Evolutionary conservation across 345 rosid genomes (phyloP), one percentile per base, ranked within the genome.

Genomic region (Boechera retrofracta): DNA sequence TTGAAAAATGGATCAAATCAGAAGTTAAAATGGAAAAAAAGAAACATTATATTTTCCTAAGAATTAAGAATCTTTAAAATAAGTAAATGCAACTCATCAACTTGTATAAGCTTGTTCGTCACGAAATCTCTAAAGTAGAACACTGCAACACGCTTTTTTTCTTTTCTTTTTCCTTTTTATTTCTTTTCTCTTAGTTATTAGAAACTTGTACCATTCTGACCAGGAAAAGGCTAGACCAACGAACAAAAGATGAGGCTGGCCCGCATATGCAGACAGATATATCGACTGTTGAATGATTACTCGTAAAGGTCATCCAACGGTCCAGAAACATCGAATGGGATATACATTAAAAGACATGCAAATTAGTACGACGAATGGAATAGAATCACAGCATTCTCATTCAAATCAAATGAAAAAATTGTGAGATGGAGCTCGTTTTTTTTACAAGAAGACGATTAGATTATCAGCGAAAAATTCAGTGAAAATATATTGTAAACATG

Each of bases 41-140:
- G 7, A 58, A 48, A 35, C 16, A 49, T 21, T 18, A 5, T 35
- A 32, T 32, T 33, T 33, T 48, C 48, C 33, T 35, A 41, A 28
- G 13, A 52, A 57, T 44, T 59, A 39, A 48, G 47, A 45, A 45
- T 45, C 18, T 45, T 45, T 45, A 15, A 15, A 45, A 15, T 15
- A 15, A 47, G 54, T 49, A 16, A 49, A 18, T 49, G 38, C 39
- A 32, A 65, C 65, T 44, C 35, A 52, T 63, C 70, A 52, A 73
- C 26, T 63, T 68, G 74, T 60, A 31, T 44, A 62, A 45, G 16
- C 75, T 56, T 71, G 60, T 71, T 77, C 15, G 10, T 71, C 76
- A 77, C 61, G 76, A 56, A 71, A 77, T 39, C 80, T 64, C 44
- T 32, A 77, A 77, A 77, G 80, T 44, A 5, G 6, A 41, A 76